A percentile compares a stretch with the other conserved stretches of the same genome.
phyloP scores from a whole-genome alignment of 139 green algal genomes.

The Zygnema circumcarinatum region DNA sequence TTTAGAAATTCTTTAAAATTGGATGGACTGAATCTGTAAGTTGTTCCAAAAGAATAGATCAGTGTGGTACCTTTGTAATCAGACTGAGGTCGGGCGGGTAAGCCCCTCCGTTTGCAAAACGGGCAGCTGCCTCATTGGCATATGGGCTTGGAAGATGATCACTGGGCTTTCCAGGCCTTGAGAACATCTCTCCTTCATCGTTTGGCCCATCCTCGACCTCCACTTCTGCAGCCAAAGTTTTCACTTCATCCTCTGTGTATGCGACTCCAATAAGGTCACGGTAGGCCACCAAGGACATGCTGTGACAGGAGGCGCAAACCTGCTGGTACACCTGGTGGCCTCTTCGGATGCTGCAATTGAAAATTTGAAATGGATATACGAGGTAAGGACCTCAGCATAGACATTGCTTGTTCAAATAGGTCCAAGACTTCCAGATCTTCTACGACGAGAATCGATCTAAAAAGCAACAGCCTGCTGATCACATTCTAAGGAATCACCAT shows the following conservation, averaged over 20 bases:
- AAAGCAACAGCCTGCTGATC: too few relatives aligned
- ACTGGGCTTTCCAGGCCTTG: constrained; percentile 83
- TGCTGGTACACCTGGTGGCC: constrained; percentile 87
- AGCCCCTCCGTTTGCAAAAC: constrained; percentile 96
- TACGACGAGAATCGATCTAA: too few relatives aligned
- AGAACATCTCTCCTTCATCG: constrained; percentile 97
- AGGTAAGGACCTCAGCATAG: too few relatives aligned
- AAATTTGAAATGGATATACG: too few relatives aligned
- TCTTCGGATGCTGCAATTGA: constrained; percentile 78
- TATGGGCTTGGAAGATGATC: constrained; percentile 92
- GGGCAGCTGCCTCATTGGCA: constrained; percentile 86
- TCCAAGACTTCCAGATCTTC: too few relatives aligned
- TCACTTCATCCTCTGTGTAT: constrained; percentile 98
- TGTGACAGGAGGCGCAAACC: constrained; percentile 97
- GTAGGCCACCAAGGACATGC: constrained; percentile 90
- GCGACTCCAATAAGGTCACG: constrained; percentile 93
- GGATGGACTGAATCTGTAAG: neutral
- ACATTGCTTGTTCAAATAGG: too few relatives aligned
- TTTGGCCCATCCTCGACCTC: constrained; percentile 94
- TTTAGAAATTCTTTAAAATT: neutral
- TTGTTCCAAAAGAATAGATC: too few relatives aligned
- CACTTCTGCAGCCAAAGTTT: constrained; percentile 88
- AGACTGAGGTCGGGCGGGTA: constrained; percentile 97
- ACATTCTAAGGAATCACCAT: too few relatives aligned
- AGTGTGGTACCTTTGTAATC: constrained; percentile 90